A percentile compares a stretch with the other conserved stretches of the same genome.
phyloP scores from a whole-genome alignment of 768 basidiomycete genomes.

The Suillus weaverae region DNA sequence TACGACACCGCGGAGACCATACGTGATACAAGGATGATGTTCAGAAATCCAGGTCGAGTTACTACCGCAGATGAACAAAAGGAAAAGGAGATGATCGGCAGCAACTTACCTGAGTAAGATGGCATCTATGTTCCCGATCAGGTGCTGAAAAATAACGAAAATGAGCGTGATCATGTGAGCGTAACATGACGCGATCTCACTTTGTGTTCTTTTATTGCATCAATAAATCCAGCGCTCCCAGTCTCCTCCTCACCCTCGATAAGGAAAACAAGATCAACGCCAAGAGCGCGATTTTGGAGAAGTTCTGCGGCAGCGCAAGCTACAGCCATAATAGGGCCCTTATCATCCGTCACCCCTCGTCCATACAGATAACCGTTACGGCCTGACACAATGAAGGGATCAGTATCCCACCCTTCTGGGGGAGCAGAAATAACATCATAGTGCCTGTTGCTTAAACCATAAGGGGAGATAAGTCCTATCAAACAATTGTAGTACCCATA shows the following conservation, averaged over 20 bases:
- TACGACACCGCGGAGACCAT: constrained; percentile 91
- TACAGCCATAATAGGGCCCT: constrained; percentile 90
- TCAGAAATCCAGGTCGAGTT: constrained; percentile 98
- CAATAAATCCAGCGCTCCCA: constrained; percentile 84
- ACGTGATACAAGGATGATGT: constrained; percentile 89
- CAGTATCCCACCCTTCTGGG: constrained; percentile 70
- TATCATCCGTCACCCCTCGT: constrained; percentile 90
- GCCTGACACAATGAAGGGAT: constrained; percentile 81
- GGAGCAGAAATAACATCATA: constrained; percentile 95
- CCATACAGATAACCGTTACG: constrained; percentile 90
- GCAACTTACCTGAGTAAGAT: constrained; percentile 75
- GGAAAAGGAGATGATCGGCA: neutral
- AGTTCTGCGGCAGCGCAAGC: constrained; percentile 89
- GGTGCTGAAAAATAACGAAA: constrained; percentile 46
- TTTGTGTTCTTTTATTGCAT: constrained; percentile 76
- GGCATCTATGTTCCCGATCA: constrained; percentile 85
- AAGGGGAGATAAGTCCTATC: neutral
- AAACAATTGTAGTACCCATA: constrained; percentile 63
- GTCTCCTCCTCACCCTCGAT: constrained; percentile 97
- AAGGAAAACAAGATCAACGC: constrained; percentile 84
- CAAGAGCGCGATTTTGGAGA: constrained; percentile 68
- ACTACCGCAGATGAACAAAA: constrained; percentile 35
- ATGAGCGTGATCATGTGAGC: neutral
- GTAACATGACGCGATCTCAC: constrained; percentile 35
- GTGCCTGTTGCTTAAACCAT: constrained; percentile 52